Evolutionary conservation across 345 rosid species (phyloP).

Genomic region (Rhodamnia rubescens): DNA sequence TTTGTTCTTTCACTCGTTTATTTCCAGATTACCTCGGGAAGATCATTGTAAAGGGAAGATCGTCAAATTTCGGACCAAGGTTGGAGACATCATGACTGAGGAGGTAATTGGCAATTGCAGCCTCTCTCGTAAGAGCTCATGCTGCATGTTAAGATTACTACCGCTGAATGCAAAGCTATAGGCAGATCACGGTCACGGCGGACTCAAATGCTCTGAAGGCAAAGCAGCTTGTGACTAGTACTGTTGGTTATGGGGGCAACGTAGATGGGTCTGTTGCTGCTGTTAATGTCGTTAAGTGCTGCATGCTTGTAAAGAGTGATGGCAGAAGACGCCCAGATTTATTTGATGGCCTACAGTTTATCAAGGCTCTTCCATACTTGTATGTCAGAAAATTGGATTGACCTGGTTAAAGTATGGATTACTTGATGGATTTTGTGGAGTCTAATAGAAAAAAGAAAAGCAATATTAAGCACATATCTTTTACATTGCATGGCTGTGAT

Average conservation of each 20-base stretch:
- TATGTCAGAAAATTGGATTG: too few relatives aligned
- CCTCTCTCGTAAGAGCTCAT: background rate
- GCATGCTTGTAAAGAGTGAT: too few relatives aligned
- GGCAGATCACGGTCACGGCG: conserved; percentile 88
- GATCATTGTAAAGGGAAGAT: conserved; percentile 89
- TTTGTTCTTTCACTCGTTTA: background rate
- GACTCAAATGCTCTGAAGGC: conserved; percentile 80
- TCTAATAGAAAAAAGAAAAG: too few relatives aligned
- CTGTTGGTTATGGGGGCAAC: background rate
- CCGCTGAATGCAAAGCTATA: conserved; percentile 3
- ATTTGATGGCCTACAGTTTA: too few relatives aligned
- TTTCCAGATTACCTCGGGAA: conserved; percentile 78
- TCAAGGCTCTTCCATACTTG: too few relatives aligned
- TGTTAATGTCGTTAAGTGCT: too few relatives aligned
- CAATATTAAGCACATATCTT: too few relatives aligned
- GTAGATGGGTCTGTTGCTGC: background rate
- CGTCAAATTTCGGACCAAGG: conserved; percentile 89
- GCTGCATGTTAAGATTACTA: background rate
- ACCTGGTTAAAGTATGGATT: too few relatives aligned
- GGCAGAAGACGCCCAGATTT: too few relatives aligned
- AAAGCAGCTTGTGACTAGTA: conserved; percentile 96
- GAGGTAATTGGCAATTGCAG: conserved; percentile 60
- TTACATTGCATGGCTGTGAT: too few relatives aligned
- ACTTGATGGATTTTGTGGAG: too few relatives aligned
- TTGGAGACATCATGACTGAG: conserved; percentile 97